phyloP scores from a whole-genome alignment of 768 basidiomycete species.

The Symmetrospora coprosmae region DNA sequence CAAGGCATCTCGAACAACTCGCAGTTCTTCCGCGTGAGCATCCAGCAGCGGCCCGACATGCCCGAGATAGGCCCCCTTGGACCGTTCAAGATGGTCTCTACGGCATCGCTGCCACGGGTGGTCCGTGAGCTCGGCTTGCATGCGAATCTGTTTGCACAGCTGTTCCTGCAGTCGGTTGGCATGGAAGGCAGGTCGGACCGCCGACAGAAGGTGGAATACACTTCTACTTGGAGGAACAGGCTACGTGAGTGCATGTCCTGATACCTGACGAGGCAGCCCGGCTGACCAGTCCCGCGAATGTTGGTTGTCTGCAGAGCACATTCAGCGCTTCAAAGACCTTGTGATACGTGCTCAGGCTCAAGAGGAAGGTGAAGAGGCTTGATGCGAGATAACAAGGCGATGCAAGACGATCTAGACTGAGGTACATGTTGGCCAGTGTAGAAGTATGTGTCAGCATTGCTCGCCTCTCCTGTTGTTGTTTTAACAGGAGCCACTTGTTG shows the following conservation, averaged over 20 bases:
- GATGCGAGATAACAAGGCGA: neutral
- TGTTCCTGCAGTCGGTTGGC: constrained; percentile 25
- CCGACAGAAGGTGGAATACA: constrained; percentile 17
- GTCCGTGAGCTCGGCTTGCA: constrained; percentile 75
- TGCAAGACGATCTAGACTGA: neutral
- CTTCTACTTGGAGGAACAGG: constrained; percentile 20
- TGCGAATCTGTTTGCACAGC: constrained; percentile 73
- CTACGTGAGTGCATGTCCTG: constrained; percentile 13
- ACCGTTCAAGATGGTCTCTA: constrained; percentile 84
- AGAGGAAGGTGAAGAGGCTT: neutral
- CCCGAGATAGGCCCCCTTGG: constrained; percentile 86
- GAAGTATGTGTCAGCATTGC: neutral
- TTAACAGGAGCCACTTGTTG: too few relatives aligned
- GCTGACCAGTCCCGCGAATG: neutral
- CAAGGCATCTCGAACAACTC: constrained; percentile 51
- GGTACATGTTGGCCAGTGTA: neutral
- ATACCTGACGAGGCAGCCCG: too few relatives aligned
- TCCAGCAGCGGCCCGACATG: constrained; percentile 79
- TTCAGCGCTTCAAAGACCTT: constrained; percentile 8
- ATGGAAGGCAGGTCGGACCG: constrained; percentile 13
- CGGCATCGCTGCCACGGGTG: constrained; percentile 68
- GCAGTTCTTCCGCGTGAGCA: constrained; percentile 86
- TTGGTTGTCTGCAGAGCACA: neutral
- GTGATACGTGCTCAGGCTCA: too few relatives aligned
- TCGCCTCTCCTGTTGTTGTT: neutral